phyloP scores from a whole-genome alignment of 495 filamentous ascomycete genomes.

The Chaetomidium leptoderma region DNA sequence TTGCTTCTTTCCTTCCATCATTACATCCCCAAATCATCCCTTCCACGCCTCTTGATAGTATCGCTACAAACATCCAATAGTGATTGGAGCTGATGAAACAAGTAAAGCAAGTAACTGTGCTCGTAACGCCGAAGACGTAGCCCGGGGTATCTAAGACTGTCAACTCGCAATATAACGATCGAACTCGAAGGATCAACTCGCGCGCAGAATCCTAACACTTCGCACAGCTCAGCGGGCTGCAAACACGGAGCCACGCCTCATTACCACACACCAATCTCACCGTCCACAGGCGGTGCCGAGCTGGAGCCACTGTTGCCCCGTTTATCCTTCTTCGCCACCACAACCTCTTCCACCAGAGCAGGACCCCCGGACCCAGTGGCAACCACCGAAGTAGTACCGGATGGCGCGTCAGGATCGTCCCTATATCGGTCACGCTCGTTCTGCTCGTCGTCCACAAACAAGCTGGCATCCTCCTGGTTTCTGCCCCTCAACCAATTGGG shows the following conservation, averaged over 20 bases:
- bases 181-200: not conserved
- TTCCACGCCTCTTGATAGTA: no score
- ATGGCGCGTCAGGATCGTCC: constrained; percentile 18
- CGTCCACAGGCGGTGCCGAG: not conserved
- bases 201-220: not conserved
- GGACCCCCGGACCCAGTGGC: not conserved
- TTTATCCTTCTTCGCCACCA: constrained; percentile 22
- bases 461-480: constrained; percentile 15
- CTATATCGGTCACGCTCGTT: constrained; percentile 18
- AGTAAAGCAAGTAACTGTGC: not conserved
- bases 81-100: no score
- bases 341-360: constrained; percentile 20
- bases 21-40: no score
- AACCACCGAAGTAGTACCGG: constrained; percentile 5
- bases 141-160: not conserved
- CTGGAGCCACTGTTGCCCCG: not conserved
- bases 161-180: not conserved
- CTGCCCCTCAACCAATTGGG: constrained; percentile 29
- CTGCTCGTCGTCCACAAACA: constrained; percentile 33
- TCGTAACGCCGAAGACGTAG: not conserved
- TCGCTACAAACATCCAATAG: no score
- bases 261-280: not conserved
- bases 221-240: no score
- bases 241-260: no score
- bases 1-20: no score